These are phyloP conservation scores for Globisporangium takayamanum DNA, from an alignment of 352 stramenopile species.

Conservation along the genomic window DNA sequence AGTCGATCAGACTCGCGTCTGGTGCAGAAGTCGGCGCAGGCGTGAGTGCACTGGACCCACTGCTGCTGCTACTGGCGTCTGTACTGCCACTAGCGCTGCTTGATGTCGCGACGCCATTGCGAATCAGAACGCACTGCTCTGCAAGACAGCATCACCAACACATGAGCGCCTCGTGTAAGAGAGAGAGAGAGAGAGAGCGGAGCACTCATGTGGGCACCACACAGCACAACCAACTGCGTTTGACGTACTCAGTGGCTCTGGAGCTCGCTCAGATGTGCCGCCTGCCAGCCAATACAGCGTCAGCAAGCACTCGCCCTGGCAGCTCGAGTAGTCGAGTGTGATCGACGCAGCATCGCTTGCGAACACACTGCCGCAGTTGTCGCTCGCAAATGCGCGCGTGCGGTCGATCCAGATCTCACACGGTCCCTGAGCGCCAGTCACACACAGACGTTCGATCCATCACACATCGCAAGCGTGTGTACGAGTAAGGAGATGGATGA, in stretches of 20 bases:
- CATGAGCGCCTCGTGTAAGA: neutral
- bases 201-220: neutral
- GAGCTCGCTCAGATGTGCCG: slow-evolving; percentile 13
- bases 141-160: neutral
- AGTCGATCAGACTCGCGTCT: neutral
- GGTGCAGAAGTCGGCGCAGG: no score
- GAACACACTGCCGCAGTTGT: slow-evolving; percentile 33
- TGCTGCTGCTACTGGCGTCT: neutral
- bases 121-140: slow-evolving; percentile 14
- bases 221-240: neutral
- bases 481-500: no score
- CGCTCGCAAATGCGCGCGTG: slow-evolving; percentile 19
- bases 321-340: slow-evolving; percentile 37
- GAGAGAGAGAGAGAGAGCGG: neutral
- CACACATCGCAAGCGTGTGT: neutral
- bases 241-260: slow-evolving; percentile 26
- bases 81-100: neutral
- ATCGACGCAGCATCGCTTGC: slow-evolving; percentile 21
- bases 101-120: neutral
- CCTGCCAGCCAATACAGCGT: slow-evolving; percentile 36
- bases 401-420: slow-evolving; percentile 46
- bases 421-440: slow-evolving; percentile 15
- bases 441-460: slow-evolving; percentile 1
- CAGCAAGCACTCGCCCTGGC: slow-evolving; percentile 27
- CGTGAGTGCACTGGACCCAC: no score